phyloP scores from a whole-genome alignment of 116 monocot genomes.

The Zostera marina region DNA sequence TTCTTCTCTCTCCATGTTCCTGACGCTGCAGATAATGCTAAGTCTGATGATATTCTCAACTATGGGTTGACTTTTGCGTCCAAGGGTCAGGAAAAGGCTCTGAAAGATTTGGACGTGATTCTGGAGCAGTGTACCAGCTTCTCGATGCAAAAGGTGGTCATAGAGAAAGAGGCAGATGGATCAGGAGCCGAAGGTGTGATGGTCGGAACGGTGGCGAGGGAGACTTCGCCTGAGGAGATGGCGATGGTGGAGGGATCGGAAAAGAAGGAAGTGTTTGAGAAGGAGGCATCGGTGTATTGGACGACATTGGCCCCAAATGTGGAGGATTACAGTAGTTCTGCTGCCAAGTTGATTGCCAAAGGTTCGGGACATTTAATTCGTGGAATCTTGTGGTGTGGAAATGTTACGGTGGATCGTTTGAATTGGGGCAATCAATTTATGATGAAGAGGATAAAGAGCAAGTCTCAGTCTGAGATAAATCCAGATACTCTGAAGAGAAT shows the following conservation, averaged over 20 bases:
- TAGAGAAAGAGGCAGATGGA: slow-evolving; percentile 12
- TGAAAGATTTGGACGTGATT: slow-evolving; percentile 39
- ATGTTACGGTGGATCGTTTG: slow-evolving; percentile 64
- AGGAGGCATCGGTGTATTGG: slow-evolving; percentile 67
- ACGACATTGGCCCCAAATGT: slow-evolving; percentile 94
- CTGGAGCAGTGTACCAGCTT: slow-evolving; percentile 40
- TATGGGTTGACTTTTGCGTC: slow-evolving; percentile 72
- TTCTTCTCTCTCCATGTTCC: slow-evolving; percentile 41
- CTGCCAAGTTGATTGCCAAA: slow-evolving; percentile 45
- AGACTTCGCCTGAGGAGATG: slow-evolving; percentile 35
- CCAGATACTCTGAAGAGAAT: slow-evolving; percentile 42
- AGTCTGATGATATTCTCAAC: slow-evolving; percentile 18
- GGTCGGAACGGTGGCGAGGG: slow-evolving; percentile 28
- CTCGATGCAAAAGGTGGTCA: slow-evolving; percentile 35
- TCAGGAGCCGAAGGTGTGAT: slow-evolving; percentile 8
- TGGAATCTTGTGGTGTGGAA: slow-evolving; percentile 94
- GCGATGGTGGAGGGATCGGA: slow-evolving; percentile 12
- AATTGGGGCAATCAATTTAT: slow-evolving; percentile 64
- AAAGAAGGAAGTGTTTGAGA: slow-evolving; percentile 58
- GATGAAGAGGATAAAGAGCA: slow-evolving; percentile 38
- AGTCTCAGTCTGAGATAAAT: slow-evolving; percentile 34
- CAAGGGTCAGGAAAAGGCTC: slow-evolving; percentile 40
- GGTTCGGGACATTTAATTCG: slow-evolving; percentile 57
- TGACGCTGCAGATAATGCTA: neutral
- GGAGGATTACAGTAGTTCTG: slow-evolving; percentile 66